Base-by-base conservation (phyloP, 1,139 yeast genomes). In the Protomyces lactucae-debilis region DNA sequence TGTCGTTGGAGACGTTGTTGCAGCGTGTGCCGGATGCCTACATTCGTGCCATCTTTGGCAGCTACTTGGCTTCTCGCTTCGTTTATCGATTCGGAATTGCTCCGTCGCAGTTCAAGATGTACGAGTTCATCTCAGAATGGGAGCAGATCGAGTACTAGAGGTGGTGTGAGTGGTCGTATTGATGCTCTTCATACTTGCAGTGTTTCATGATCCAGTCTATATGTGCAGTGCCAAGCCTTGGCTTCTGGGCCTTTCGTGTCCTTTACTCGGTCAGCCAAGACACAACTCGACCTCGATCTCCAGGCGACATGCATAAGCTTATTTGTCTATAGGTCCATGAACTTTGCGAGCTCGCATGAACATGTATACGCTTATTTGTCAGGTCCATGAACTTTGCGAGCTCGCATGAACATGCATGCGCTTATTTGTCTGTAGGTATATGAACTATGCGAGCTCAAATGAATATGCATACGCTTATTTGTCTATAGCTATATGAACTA, bases 21-120 rank as follows among this genome's bases (percentile, higher is more conserved):
- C 72, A 79, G 56, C 84, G 95, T 71, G 95, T 93, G 61, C 99
- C 99, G 18, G 90, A 83, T 68, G 83, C 95, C 67, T 93, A 93
- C 75, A 80, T 92, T 74, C 86, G 85, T 73, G 96, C 97, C 12
- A 83, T 93, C 70, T 88, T 93, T 74, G 97, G 97, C 63, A 88
- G 96, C 54, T 87, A 85, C 73, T 82, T 93, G 72, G 95, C 97
- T 16, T 89, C 97, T 53, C 82, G 88, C 66, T 93, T 88, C 76
- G 96, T 93, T 68, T 93, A 93, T 77, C 83, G 89, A 60, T 82
- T 86, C 73, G 97, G 98, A 1, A 39, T 43, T 9, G 18, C 61
- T 6, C 48, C 61, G 8, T 87, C 87, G 74, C 95, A 93, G 64
- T 81, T 81, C 57, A 40, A 55, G 18, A 59, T 59, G 63, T 59